Base-by-base conservation (phyloP, 805 yeast genomes). In the Lachancea waltii region DNA sequence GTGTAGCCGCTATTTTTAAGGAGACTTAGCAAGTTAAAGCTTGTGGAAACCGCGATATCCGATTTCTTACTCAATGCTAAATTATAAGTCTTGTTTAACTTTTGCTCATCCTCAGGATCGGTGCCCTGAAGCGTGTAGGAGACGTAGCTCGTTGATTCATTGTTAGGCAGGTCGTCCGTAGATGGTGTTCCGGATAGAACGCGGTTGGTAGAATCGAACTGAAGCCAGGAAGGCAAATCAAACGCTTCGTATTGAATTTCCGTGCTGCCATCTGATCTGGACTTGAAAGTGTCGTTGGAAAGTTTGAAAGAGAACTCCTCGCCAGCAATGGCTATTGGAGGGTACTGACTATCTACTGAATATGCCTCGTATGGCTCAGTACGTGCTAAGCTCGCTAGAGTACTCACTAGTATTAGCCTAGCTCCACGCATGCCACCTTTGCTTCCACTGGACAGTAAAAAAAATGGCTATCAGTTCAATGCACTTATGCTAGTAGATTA, bases 321-420 rank as follows among this genome's bases (percentile, higher is more conserved):
- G 42, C 75, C 75, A 11, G 77, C 74, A 41, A 94, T 70, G 4
- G 95, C 97, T 10, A 92, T 85, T 23, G 86, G 81, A 4, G 97
- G 97, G 16, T 79, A 69, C 63, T 90, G 98, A 55, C 78, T 77
- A 46, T 72, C 63, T 3, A 56, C 41, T 7, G 62, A 55, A 27
- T 53, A 59, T 17, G 63, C 62, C 39, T 59, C 64, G 36, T 55
- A 56, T 5, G 62, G 62, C 22, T 42, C 24, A 15, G 40, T 40
- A 10, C 28, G 21, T 15, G 20, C 40, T 13, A 25, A 21, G n/a
- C 31, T 25, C 17, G 37, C 11, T 7, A 36, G 19, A 10, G 33
- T 16, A 13, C 19, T 35, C 17, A 30, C 29, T 15, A 30, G 40
- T 10, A 36, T 29, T 13, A 30, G 35, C 33, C 33, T 23, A 22